Evolutionary conservation across 768 basidiomycete genomes (phyloP).

Genomic region (Tulasnella sp.): DNA sequence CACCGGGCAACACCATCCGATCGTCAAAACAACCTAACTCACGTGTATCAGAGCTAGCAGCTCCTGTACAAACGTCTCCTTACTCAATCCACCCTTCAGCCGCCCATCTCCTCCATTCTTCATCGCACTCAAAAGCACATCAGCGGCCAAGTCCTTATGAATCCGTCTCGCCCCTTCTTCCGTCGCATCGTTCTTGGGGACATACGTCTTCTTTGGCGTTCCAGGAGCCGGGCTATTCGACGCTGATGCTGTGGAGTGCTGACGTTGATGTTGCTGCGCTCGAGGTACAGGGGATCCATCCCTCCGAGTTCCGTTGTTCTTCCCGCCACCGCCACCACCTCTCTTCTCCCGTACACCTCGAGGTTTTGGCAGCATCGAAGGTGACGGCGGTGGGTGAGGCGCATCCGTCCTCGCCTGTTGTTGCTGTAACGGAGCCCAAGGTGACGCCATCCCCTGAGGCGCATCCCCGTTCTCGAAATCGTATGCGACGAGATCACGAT

Average conservation of each 20-base stretch:
- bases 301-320: not conserved
- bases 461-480: slow-evolving; percentile 6
- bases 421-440: slow-evolving; percentile 9
- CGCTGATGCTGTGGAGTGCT: too few relatives aligned
- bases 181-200: slow-evolving; percentile 1
- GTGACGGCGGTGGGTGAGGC: too few relatives aligned
- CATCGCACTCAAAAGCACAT: not conserved
- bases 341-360: slow-evolving; percentile 8
- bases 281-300: not conserved
- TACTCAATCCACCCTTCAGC: slow-evolving; percentile 5
- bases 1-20: too few relatives aligned
- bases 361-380: slow-evolving; percentile 9
- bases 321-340: not conserved
- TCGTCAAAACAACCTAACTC: not conserved
- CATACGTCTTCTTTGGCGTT: not conserved
- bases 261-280: slow-evolving; percentile 3
- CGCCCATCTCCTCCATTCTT: not conserved
- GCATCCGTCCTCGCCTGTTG: not conserved
- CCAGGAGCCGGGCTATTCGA: not conserved
- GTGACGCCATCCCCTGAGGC: slow-evolving; percentile 1
- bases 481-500: slow-evolving; percentile 6
- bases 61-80: slow-evolving; percentile 11
- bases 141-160: slow-evolving; percentile 2
- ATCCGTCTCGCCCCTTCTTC: not conserved
- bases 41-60: slow-evolving; percentile 12